A percentile compares a stretch with the other conserved stretches of the same genome.
Evolutionary conservation across 352 stramenopile genomes (phyloP).

Genomic region (Pythium grandisporangium): DNA sequence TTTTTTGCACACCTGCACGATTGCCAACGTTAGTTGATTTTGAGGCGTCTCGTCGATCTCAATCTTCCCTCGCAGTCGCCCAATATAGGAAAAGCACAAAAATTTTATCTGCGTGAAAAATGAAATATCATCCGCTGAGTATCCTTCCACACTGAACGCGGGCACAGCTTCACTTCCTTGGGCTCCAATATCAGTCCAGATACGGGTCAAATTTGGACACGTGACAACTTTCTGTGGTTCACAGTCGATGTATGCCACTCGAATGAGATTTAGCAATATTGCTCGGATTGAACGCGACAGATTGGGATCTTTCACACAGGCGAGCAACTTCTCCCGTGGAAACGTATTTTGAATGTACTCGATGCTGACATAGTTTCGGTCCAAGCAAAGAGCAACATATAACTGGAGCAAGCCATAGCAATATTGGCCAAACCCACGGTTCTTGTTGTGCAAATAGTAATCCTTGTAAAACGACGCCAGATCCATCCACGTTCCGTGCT

Average conservation of each 20-base stretch:
- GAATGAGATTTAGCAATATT: slow-evolving; percentile 55
- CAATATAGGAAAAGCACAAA: slow-evolving; percentile 35
- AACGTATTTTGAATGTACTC: slow-evolving; percentile 57
- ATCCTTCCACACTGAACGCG: slow-evolving; percentile 15
- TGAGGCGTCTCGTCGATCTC: slow-evolving; percentile 42
- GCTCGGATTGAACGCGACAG: slow-evolving; percentile 49
- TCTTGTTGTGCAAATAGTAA: slow-evolving; percentile 39
- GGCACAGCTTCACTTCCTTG: slow-evolving; percentile 16
- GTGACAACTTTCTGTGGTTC: slow-evolving; percentile 50
- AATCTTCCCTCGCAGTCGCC: slow-evolving; percentile 27
- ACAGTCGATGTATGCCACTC: slow-evolving; percentile 59
- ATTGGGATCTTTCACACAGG: slow-evolving; percentile 27
- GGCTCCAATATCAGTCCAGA: slow-evolving; percentile 49
- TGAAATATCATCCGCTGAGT: slow-evolving; percentile 23
- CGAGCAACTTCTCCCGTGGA: slow-evolving; percentile 39
- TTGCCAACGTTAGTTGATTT: slow-evolving; percentile 50
- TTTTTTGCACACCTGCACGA: slow-evolving; percentile 42
- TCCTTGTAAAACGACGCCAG: slow-evolving; percentile 49
- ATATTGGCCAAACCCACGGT: slow-evolving; percentile 45
- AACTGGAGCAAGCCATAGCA: slow-evolving; percentile 64
- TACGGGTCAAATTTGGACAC: slow-evolving; percentile 57
- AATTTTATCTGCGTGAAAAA: slow-evolving; percentile 47
- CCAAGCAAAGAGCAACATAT: slow-evolving; percentile 57
- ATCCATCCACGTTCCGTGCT: slow-evolving; percentile 25
- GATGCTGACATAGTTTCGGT: slow-evolving; percentile 74